Evolutionary conservation across 257 asterid genomes (phyloP), one percentile per base, ranked within the genome.

Genomic region (Nicotiana attenuata): DNA sequence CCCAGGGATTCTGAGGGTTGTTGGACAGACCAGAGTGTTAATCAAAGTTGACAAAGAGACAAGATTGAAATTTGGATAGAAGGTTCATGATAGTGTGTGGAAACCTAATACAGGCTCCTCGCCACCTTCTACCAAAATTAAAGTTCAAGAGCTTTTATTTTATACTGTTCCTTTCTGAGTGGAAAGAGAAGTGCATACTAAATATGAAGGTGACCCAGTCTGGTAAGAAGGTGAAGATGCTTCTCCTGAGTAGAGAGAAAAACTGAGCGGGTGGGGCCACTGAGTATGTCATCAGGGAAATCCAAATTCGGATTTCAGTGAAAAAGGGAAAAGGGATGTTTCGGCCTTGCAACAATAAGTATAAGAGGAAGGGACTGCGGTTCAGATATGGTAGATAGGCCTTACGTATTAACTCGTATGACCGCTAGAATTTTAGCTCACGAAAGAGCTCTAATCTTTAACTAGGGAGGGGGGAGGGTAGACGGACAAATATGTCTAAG

Each of bases 381-480:
- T 71, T 71, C 78, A 71, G 60, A 45, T 71, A 71, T 71, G 38
- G 31, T 22, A 22, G 60, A 71, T 22, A 71, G 57, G 22, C 78
- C 78, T 71, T 71, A 45, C 2, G 4, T 22, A 71, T 11, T 45
- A 71, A 22, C 22, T 45, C 35, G 8, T 35, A 45, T 45, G 50
- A 71, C 1, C 15, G 16, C 38, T 71, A 45, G 22, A 45, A 22
- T 14, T 45, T 69, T 29, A 45, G 60, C 60, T 45, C 60, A 71
- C 3, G 17, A 22, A 71, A 33, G 35, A 71, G 19, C 60, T 14
- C 20, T 1, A 22, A 45, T 71, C 22, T 71, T 71, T 7, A 20
- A 20, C 13, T 71, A 13, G 60, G 60, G 22, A 45, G 19, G 78
- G 35, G 8, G 0, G 38, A 22, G 8, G 0, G 22, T 13, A 71